Base-by-base conservation (phyloP, 2,329 filamentous ascomycete species). In the Lachnum nothofagi region DNA sequence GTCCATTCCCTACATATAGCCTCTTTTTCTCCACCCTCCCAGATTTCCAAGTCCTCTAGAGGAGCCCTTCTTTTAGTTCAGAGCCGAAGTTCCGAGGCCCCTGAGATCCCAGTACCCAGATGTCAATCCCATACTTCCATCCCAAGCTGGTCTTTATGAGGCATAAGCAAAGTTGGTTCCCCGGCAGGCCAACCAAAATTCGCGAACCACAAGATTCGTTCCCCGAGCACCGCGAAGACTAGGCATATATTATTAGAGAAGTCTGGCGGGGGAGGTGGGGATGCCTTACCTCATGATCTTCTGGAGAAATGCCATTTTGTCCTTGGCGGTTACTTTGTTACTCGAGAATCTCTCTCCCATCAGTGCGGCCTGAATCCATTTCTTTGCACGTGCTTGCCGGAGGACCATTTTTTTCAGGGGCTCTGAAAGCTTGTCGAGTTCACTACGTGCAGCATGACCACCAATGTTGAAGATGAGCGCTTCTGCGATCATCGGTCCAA, bases 161-260 rank as follows among this genome's bases (percentile, higher is more conserved):
- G 71, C 75, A 65, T 83, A 84, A 7, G 79, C 71, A 65, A 82
- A 84, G 58, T 71, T 80, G 0, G 75, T 74, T 4, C 74, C 74
- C 40, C 85, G 73, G 53, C 82, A 83, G 2, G 76, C 73, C n/a
- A 87, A 68, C 82, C 84, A 90, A 62, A 89, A 89, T 24, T 87
- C 83, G 50, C 79, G 77, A 3, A 88, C 79, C 1, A 86, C 73
- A 46, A 82, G 76, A 54, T 83, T 86, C 3, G 85, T 88, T 42
- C 74, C 70, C 54, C 77, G 74, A 1, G 77, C 72, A 6, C 86
- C 85, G 33, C 86, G 73, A 27, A 88, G 69, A 61, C 80, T 84
- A 48, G 25, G 6, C 1, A 37, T 16, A 34, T 19, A 20, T 23
- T 24, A 27, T 55, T 45, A 48, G 25, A 44, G 12, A 17, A n/a